Evolutionary conservation across 495 filamentous ascomycete species (phyloP), one percentile per base, ranked within the genome.

Genomic region (Penicillium daleae): DNA sequence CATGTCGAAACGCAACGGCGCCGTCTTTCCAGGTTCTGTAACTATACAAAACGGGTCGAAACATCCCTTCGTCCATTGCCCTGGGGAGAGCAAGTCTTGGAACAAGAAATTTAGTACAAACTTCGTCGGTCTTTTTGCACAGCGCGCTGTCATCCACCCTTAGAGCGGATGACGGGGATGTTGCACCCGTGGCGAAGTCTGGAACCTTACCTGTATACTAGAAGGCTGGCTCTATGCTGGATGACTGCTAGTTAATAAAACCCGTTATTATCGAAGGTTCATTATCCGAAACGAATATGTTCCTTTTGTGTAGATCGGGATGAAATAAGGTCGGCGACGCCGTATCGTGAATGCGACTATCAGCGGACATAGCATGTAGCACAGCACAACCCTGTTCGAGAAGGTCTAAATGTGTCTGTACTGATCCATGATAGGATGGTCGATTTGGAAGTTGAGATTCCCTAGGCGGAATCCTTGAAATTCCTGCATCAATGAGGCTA

Each of bases 1-100:
- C 74, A 27, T 80, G 67, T 15, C 68, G 74, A 57, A 80, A 70
- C 29, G 70, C 77, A 48, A 73, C 73, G 13, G 72, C 74, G 27
- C 79, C 73, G 65, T 81, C 76, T 64, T 73, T 77, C 73, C 76
- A 82, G n/a, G 75, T 77, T 56, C 73, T 72, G 65, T 78, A 74
- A 65, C 73, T 73, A 63, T 80, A 79, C 33, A 63, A 71, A 62
- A 78, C 79, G 24, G 73, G 79, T 60, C 78, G 71, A 60, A 80
- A 73, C 12, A 81, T 60, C 22, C 65, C 66, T 31, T 77, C 66
- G 40, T 82, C 69, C 60, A 79, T 76, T 24, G 67, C 64, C 59
- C 77, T 68, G 52, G 78, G 69, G 22, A 51, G 60, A 32, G 60
- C 65, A 17, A 82, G 67, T 50, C 59, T 76, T 19, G 77, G 76